phyloP scores from a whole-genome alignment of 768 basidiomycete species.

The Lactarius sanguifluus region DNA sequence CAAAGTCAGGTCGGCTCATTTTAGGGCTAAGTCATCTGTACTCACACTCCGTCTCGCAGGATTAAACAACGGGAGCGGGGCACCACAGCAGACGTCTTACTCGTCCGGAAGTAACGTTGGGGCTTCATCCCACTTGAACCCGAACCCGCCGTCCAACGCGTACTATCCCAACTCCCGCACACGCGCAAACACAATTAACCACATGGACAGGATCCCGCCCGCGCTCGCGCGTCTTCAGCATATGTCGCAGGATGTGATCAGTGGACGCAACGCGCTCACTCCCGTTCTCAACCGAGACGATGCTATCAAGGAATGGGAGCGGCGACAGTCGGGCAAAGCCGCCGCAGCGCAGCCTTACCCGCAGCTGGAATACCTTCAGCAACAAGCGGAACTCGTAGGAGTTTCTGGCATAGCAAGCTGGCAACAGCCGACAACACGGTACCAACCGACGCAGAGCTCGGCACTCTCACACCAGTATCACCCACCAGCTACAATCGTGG shows the following conservation, averaged over 20 bases:
- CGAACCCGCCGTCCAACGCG: slow-evolving; percentile 61
- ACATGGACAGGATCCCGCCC: slow-evolving; percentile 91
- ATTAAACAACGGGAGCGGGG: slow-evolving; percentile 33
- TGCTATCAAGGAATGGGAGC: slow-evolving; percentile 94
- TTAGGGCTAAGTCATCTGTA: slow-evolving; percentile 49
- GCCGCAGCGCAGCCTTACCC: slow-evolving; percentile 77
- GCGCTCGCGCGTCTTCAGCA: slow-evolving; percentile 87
- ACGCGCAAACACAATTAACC: slow-evolving; percentile 90
- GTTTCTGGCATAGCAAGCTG: slow-evolving; percentile 60
- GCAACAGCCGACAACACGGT: slow-evolving; percentile 42
- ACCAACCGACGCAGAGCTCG: slow-evolving; percentile 62
- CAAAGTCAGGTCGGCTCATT: slow-evolving; percentile 38
- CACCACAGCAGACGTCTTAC: slow-evolving; percentile 27
- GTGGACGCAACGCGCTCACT: slow-evolving; percentile 78
- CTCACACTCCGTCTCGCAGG: slow-evolving; percentile 47
- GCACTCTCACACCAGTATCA: slow-evolving; percentile 67
- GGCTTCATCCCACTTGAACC: slow-evolving; percentile 35
- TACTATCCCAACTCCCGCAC: slow-evolving; percentile 71
- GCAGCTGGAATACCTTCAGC: slow-evolving; percentile 87
- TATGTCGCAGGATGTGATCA: slow-evolving; percentile 82
- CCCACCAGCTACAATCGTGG: slow-evolving; percentile 58
- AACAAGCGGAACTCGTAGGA: slow-evolving; percentile 84
- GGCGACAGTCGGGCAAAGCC: slow-evolving; percentile 74
- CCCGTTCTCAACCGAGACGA: slow-evolving; percentile 96
- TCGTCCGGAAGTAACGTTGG: slow-evolving; percentile 20